Evolutionary conservation across 192 early-diverging fungal species (phyloP).

Genomic region (Coemansia sp.): DNA sequence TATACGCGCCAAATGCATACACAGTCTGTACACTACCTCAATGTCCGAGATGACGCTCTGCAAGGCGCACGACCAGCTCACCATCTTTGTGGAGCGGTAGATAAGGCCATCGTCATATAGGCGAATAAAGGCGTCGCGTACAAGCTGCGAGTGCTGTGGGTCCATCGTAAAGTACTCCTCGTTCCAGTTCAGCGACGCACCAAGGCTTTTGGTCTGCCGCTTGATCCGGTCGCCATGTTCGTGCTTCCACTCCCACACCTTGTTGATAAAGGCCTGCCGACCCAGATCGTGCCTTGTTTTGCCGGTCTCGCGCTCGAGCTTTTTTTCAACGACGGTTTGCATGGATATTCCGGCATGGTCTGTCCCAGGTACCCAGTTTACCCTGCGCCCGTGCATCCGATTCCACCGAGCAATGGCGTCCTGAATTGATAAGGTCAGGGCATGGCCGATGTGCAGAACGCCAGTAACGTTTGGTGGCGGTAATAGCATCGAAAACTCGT

Average conservation of each 20-base stretch:
- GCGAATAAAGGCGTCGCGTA: conserved; percentile 88
- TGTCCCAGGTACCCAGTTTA: conserved; percentile 92
- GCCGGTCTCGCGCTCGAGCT: conserved; percentile 57
- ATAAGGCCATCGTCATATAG: conserved; percentile 88
- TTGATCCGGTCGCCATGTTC: conserved; percentile 79
- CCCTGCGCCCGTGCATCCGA: conserved; percentile 89
- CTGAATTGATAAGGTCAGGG: conserved; percentile 88
- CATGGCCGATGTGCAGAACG: conserved; percentile 92
- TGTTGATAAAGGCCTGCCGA: conserved; percentile 77
- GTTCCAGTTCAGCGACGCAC: conserved; percentile 89
- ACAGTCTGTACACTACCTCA: conserved; percentile 59
- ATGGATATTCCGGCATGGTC: conserved; percentile 98
- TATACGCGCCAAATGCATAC: neutral
- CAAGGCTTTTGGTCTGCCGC: conserved; percentile 78
- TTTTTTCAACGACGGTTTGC: conserved; percentile 94
- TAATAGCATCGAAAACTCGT: conserved; percentile 82
- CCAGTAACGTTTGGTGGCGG: conserved; percentile 99
- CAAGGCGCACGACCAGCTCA: conserved; percentile 95
- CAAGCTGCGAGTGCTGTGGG: conserved; percentile 66
- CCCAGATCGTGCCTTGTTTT: conserved; percentile 86
- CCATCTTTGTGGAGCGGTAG: conserved; percentile 89
- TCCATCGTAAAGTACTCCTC: conserved; percentile 93
- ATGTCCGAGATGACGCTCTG: conserved; percentile 97
- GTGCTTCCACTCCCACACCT: conserved; percentile 89
- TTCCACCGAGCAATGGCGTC: conserved; percentile 76